These are phyloP conservation scores for Vitis riparia DNA, from an alignment of 164 flowering plant species.

Conservation along the genomic window DNA sequence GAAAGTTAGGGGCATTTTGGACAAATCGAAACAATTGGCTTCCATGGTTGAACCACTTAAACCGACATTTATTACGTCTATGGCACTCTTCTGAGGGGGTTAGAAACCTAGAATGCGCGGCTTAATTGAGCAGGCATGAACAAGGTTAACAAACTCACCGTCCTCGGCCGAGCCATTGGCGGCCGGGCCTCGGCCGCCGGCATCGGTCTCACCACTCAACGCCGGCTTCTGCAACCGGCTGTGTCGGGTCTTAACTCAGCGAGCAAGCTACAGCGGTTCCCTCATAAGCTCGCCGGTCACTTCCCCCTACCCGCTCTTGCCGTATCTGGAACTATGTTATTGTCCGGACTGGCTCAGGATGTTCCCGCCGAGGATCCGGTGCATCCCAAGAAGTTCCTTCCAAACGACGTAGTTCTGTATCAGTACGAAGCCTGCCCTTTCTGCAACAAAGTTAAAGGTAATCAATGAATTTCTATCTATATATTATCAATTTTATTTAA, in stretches of 20 bases:
- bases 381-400: slow-evolving; percentile 30
- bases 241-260: slow-evolving; percentile 15
- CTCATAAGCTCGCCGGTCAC: slow-evolving; percentile 11
- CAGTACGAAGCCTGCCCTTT: slow-evolving; percentile 99
- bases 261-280: slow-evolving; percentile 6
- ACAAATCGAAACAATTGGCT: too few species aligned
- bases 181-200: slow-evolving; percentile 14
- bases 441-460: slow-evolving; percentile 96
- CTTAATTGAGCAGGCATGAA: slow-evolving; percentile 20
- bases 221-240: slow-evolving; percentile 22
- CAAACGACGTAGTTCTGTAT: slow-evolving; percentile 81
- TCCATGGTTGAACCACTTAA: too few species aligned
- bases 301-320: slow-evolving; percentile 17
- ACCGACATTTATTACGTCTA: too few species aligned
- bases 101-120: neutral
- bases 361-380: slow-evolving; percentile 58
- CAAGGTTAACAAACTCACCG: slow-evolving; percentile 27
- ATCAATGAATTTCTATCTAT: neutral
- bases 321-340: slow-evolving; percentile 45
- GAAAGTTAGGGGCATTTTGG: too few species aligned
- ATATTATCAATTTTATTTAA: neutral
- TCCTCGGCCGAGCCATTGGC: slow-evolving; percentile 26
- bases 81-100: too few species aligned
- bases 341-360: slow-evolving; percentile 43
- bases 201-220: slow-evolving; percentile 9